These are phyloP conservation scores for Stylosanthes scabra DNA, from an alignment of 331 rosid species.

Conservation along the genomic window DNA sequence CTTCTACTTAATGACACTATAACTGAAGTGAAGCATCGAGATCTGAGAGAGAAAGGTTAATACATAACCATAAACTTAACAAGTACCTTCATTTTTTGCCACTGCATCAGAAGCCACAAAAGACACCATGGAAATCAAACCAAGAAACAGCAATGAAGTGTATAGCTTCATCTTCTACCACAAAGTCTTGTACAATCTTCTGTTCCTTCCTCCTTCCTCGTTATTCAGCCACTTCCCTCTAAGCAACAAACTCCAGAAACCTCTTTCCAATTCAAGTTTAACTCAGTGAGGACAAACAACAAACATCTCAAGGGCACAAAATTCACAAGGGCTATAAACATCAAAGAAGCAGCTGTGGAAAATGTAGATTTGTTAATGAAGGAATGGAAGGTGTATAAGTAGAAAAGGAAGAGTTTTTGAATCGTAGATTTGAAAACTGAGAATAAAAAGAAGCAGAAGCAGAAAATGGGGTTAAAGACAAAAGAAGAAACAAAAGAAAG, in stretches of 20 bases:
- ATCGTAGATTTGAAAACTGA: constrained; percentile 52
- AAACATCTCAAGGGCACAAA: background rate
- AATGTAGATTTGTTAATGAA: constrained; percentile 17
- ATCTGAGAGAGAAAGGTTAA: constrained; percentile 61
- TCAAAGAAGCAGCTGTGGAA: background rate
- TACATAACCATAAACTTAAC: background rate
- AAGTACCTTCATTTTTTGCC: constrained; percentile 72
- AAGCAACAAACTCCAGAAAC: constrained; percentile 44
- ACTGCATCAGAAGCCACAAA: constrained; percentile 52
- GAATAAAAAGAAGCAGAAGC: constrained; percentile 40
- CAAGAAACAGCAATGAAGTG: constrained; percentile 57
- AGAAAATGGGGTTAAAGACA: background rate
- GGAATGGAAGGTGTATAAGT: constrained; percentile 3
- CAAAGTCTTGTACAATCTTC: constrained; percentile 34
- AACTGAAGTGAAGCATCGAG: constrained; percentile 44
- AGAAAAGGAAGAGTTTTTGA: constrained; percentile 32
- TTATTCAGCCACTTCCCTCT: constrained; percentile 23
- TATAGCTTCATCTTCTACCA: constrained; percentile 62
- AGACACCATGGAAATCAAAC: constrained; percentile 55
- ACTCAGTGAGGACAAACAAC: constrained; percentile 26
- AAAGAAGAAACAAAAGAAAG: background rate
- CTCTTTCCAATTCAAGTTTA: constrained; percentile 37
- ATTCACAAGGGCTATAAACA: constrained; percentile 1
- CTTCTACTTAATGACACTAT: constrained; percentile 28
- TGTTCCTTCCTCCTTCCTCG: constrained; percentile 31